phyloP scores from a whole-genome alignment of 148 eudicot species.

The Nyssa sinensis region DNA sequence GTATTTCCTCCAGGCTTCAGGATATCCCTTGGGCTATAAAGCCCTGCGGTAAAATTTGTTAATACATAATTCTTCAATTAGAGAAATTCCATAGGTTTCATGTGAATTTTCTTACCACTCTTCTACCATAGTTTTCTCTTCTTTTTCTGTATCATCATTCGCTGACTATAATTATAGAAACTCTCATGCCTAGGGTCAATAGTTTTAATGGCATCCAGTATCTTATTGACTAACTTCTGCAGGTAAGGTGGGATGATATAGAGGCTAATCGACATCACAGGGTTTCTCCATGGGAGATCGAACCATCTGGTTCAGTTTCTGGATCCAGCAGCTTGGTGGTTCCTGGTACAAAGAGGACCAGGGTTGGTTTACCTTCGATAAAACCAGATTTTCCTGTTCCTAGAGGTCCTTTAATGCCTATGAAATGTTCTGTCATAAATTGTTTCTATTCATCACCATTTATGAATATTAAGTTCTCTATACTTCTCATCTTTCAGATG shows the following conservation, averaged over 20 bases:
- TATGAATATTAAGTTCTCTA: background rate
- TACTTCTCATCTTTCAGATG: slow-evolving; percentile 40
- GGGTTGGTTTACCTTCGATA: slow-evolving; percentile 55
- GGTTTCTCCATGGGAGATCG: slow-evolving; percentile 98
- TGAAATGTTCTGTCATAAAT: background rate
- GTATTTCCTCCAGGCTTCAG: too few species aligned
- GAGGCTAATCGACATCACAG: slow-evolving; percentile 69
- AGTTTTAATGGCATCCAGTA: background rate
- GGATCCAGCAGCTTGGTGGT: slow-evolving; percentile 50
- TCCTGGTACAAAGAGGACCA: slow-evolving; percentile 71
- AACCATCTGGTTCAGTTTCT: slow-evolving; percentile 65
- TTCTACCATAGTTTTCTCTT: background rate
- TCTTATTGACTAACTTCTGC: slow-evolving; percentile 18
- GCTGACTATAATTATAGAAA: background rate
- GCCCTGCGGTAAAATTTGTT: background rate
- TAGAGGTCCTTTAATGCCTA: slow-evolving; percentile 34
- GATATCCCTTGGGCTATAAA: background rate
- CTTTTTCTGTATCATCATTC: background rate
- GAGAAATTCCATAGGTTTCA: background rate
- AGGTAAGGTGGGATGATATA: slow-evolving; percentile 97
- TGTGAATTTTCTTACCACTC: background rate
- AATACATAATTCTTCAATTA: background rate
- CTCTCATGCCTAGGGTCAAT: background rate
- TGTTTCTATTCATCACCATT: background rate
- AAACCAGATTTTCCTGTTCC: slow-evolving; percentile 65